Base-by-base conservation (phyloP, 2,329 filamentous ascomycete genomes). In the Chrysoporthe austroafricana region DNA sequence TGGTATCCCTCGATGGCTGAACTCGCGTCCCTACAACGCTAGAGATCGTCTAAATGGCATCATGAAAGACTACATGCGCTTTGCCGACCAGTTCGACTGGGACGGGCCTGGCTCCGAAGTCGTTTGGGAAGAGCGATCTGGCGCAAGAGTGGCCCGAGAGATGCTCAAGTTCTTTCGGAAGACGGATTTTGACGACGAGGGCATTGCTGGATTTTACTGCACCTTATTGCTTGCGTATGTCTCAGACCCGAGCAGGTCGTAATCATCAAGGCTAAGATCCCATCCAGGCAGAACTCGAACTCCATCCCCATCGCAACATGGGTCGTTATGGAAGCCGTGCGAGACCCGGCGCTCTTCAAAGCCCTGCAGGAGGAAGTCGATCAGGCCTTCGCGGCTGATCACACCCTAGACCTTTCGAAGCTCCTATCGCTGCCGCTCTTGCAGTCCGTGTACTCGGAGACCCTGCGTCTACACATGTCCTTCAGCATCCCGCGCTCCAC, bases 371-470 rank as follows among this genome's bases (percentile, higher is more conserved):
- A 63, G 8, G 67, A 71, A 61, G 48, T 70, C 62, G 54, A 11
- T 21, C 34, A 46, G 13, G 61, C 26, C 43, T 54, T 48, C 18
- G 18, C 18, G 11, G 32, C 21, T 9, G 54, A 58, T 18, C 52
- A 48, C 36, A 54, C 36, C 2, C 62, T 76, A 1, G 73, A 76
- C 56, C 18, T 58, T 0, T 56, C 66, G 5, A 71, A 71, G 59
- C 59, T 77, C 1, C n/a, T 71, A 6, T 57, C 69, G 4, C 62
- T 73, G 56, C 74, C 75, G 0, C 64, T 76, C 14, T 21, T 77
- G 26, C 73, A 76, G 42, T 75, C 75, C 0, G 54, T 77, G 6
- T 76, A 70, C 21, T 67, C 69, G 3, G 76, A 77, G 66, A 70
- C 66, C 11, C 70, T 77, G 59, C 72, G 76, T 3, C 62, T 76